phyloP scores from a whole-genome alignment of 2,329 filamentous ascomycete genomes.

The Hymenoscyphus linearis region DNA sequence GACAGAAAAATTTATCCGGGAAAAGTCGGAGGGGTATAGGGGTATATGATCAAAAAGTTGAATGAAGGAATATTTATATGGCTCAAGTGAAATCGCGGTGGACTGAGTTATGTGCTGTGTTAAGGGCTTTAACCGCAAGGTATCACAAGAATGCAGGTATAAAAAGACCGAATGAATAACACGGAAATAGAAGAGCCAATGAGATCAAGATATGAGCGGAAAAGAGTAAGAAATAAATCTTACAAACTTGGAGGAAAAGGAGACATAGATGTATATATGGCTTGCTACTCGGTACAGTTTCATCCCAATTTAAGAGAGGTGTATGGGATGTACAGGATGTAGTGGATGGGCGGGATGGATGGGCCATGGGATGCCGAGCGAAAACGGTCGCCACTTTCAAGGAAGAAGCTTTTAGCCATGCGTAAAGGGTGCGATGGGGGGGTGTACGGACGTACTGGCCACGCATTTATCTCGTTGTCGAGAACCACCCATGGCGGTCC shows the following conservation, averaged over 20 bases:
- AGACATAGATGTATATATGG: background rate
- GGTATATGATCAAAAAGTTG: background rate
- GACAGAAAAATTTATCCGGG: background rate
- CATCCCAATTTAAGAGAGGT: background rate
- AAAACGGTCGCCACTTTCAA: background rate
- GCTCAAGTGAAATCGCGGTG: background rate
- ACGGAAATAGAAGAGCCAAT: background rate
- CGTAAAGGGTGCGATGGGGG: too few species aligned
- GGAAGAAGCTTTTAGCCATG: background rate
- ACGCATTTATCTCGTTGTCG: background rate
- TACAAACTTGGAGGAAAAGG: background rate
- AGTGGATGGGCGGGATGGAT: background rate
- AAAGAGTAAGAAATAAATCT: background rate
- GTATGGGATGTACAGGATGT: background rate
- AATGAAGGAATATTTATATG: too few species aligned
- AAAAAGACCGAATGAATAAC: background rate
- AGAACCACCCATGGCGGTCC: background rate
- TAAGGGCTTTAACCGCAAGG: background rate
- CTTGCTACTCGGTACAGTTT: background rate
- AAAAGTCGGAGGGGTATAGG: background rate
- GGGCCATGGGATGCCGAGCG: too few species aligned
- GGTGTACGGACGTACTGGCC: too few species aligned
- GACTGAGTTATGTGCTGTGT: background rate
- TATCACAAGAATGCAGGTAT: constrained; percentile 1
- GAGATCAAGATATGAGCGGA: background rate